phyloP scores from a whole-genome alignment of 441 rosid species.

The Adansonia rubrostipa region DNA sequence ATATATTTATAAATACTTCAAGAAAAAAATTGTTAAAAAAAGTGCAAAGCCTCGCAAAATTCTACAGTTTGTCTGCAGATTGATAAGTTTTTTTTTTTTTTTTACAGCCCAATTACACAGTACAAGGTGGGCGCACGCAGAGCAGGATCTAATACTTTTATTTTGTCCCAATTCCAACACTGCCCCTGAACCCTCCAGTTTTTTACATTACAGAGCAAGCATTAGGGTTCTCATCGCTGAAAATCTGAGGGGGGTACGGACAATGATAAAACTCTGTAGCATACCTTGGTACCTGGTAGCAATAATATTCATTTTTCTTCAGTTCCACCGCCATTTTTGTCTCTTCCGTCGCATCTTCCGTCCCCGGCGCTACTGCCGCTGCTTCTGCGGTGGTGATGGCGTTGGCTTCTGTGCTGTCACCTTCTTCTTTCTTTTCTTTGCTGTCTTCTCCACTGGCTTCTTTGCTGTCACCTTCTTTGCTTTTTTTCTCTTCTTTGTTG shows the following conservation, averaged over 20 bases:
- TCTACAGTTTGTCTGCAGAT: slow-evolving; percentile 49
- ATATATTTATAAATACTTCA: neutral
- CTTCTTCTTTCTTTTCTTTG: slow-evolving; percentile 32
- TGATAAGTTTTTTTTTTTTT: slow-evolving; percentile 6
- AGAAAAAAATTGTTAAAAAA: neutral
- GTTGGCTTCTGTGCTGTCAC: slow-evolving; percentile 19
- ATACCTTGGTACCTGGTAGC: slow-evolving; percentile 48
- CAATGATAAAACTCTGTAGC: slow-evolving; percentile 51
- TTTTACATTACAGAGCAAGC: slow-evolving; percentile 87
- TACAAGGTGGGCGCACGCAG: slow-evolving; percentile 34
- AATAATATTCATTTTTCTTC: slow-evolving; percentile 55
- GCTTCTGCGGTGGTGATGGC: slow-evolving; percentile 22
- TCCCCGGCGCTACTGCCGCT: neutral
- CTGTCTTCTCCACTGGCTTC: slow-evolving; percentile 34
- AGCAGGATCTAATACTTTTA: slow-evolving; percentile 36
- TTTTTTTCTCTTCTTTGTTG: slow-evolving; percentile 40
- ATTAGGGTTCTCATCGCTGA: slow-evolving; percentile 95
- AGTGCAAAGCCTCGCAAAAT: slow-evolving; percentile 38
- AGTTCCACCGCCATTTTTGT: slow-evolving; percentile 50
- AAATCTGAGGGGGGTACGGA: slow-evolving; percentile 76
- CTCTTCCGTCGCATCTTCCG: slow-evolving; percentile 43
- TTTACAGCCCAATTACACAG: slow-evolving; percentile 23
- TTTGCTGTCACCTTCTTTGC: slow-evolving; percentile 39
- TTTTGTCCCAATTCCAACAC: slow-evolving; percentile 31
- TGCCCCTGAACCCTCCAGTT: slow-evolving; percentile 33